Base-by-base conservation (phyloP, 78 protist genomes). In the Speleostelium caveatum region DNA sequence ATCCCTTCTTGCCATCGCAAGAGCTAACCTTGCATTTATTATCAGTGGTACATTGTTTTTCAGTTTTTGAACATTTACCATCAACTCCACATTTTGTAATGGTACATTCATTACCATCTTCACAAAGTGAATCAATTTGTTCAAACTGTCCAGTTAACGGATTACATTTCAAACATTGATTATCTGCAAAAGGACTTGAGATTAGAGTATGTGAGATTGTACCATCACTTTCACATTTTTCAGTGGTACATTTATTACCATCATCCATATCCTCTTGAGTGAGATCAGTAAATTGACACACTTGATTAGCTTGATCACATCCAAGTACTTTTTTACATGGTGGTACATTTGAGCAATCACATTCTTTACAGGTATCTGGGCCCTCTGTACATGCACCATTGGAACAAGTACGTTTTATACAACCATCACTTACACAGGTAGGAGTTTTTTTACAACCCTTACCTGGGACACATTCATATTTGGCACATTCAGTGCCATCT, bases 71-170 rank as follows among this genome's bases (percentile, higher is more conserved):
- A 45, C 53, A 45, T 45, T 22, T 36, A 55, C 65, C 51, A 2
- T 14, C 21, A 1, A 5, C 2, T 10, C 51, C 63, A 72, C 78
- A 72, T 19, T 0, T 5, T 22, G 42, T 63, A 33, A 5, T 19
- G 0, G 78, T 72, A 72, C 78, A 72, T 42, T 33, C 33, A 72
- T 51, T 72, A 21, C 78, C 78, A 72, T 72, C 78, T n/a, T 42
- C 60, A 42, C 6, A 6, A 45, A 14, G n/a, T 14, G 53, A 14
- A 45, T 45, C 53, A 14, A 45, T 10, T 10, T 10, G 10, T 14
- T 6, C 6, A 45, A 6, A 45, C 10, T 45, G 53, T 14, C 53
- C 53, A 45, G 53, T 45, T 45, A 14, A 6, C 53, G 6, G 53
- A 45, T 45, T 45, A 45, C 53, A 45, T 14, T 45, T 45, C 53